Evolutionary conservation across 768 basidiomycete genomes (phyloP), one percentile per base, ranked within the genome.

Genomic region (Tricholomella constricta): DNA sequence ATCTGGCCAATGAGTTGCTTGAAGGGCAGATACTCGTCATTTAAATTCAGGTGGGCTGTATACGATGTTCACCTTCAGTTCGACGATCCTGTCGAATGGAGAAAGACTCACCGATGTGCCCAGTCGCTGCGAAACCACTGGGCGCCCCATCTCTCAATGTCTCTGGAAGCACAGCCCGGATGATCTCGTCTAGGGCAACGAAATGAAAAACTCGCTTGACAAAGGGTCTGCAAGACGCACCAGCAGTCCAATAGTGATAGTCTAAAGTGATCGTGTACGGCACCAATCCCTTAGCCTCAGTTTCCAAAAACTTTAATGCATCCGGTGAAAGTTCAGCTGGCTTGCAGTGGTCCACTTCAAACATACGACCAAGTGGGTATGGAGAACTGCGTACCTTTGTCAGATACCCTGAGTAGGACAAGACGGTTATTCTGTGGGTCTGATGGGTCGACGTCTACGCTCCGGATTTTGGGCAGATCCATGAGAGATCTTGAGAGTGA

Each of bases 1-100:
- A 98, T 80, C 70, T 96, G 88, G 0, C 95, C 97, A 61, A 99
- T 97, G 26, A 94, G 68, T 60, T 89, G 70, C 66, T 93, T 94
- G 73, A 89, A 98, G 2, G 94, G 94, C 26, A 98, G 67, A 72
- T 95, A 98, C 67, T 94, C 89, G 15, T 87, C 83, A 59, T 88
- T 84, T 29, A 99, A 79, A 66, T 99, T 99, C 45, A 98, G 70
- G 66, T 98, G 97, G 0, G 92, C 96, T 97, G 52, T 19, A 25
- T 10, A 51, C 59, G 27, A 52, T 45, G 48, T 17, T n/a, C 7
- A 52, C 12, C 17, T 14, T 23, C 10, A 17, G 7, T 15, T 19
- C 34, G 4, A 25, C 9, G 31, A 4, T 32, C 36, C 17, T 25
- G 26, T 17, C 11, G 17, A 42, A 3, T 25, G n/a, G n/a, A 19